These are phyloP conservation scores for Schizopora paradoxa DNA, from an alignment of 1,284 basidiomycete genomes.

Conservation along the genomic window DNA sequence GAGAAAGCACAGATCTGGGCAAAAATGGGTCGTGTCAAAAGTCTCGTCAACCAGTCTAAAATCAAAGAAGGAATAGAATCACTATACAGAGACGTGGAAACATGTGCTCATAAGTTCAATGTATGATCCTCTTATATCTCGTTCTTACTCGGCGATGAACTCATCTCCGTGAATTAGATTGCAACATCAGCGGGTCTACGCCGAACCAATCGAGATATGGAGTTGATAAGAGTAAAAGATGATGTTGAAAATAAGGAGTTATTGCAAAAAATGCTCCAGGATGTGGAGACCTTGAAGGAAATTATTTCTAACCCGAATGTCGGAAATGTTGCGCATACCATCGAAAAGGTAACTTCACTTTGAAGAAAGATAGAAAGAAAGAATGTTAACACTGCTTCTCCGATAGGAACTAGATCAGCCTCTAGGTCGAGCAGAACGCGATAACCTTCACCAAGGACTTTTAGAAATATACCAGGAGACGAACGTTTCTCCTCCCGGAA, in stretches of 20 bases:
- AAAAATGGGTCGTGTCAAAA: conserved; percentile 31
- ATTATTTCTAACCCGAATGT: conserved; percentile 22
- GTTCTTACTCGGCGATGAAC: neutral
- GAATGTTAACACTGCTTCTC: too few species aligned
- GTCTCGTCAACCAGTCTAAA: conserved; percentile 34
- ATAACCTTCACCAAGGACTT: conserved; percentile 34
- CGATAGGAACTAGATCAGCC: conserved; percentile 25
- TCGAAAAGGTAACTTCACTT: too few species aligned
- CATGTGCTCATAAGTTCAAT: conserved; percentile 22
- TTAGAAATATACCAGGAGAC: conserved; percentile 34
- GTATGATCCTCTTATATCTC: conserved; percentile 10
- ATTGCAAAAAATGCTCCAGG: conserved; percentile 31
- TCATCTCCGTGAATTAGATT: conserved; percentile 33
- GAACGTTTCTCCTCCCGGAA: conserved; percentile 33
- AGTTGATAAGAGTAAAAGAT: conserved; percentile 29
- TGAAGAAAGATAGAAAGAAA: too few species aligned
- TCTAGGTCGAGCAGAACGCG: conserved; percentile 25
- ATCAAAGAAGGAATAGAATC: conserved; percentile 37
- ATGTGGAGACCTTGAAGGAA: conserved; percentile 38
- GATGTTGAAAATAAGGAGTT: conserved; percentile 35
- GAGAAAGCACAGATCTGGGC: conserved; percentile 35
- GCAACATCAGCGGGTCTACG: conserved; percentile 26
- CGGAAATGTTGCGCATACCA: conserved; percentile 6
- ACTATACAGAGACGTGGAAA: conserved; percentile 34
- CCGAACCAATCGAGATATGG: conserved; percentile 23